phyloP scores from a whole-genome alignment of 2,329 filamentous ascomycete species.

The Talaromyces marneffei region DNA sequence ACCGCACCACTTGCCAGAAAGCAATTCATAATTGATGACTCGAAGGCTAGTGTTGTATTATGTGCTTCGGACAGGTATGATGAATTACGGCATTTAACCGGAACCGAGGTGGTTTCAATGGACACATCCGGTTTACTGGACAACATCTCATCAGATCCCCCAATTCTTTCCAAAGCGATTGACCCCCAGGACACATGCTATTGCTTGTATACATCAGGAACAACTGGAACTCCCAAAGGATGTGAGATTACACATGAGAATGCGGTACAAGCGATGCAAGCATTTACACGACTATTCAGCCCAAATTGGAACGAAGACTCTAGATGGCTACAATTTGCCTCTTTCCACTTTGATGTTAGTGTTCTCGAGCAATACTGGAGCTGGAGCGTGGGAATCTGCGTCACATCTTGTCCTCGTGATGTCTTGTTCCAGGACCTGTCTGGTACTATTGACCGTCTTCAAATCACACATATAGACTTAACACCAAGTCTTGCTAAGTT shows the following conservation, averaged over 20 bases:
- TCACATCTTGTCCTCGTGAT: slow-evolving; percentile 77
- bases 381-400: slow-evolving; percentile 82
- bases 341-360: slow-evolving; percentile 90
- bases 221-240: slow-evolving; percentile 79
- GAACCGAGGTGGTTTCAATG: slow-evolving; percentile 42
- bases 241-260: slow-evolving; percentile 87
- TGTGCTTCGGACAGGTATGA: slow-evolving; percentile 46
- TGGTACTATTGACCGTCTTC: slow-evolving; percentile 62
- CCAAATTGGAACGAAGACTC: slow-evolving; percentile 68
- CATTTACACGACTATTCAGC: slow-evolving; percentile 72
- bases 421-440: slow-evolving; percentile 78
- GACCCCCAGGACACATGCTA: slow-evolving; percentile 61
- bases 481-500: slow-evolving; percentile 81
- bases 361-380: slow-evolving; percentile 94
- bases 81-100: slow-evolving; percentile 31
- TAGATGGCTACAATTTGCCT: slow-evolving; percentile 87
- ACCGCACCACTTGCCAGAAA: slow-evolving; percentile 67
- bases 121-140: slow-evolving; percentile 37
- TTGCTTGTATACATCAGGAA: slow-evolving; percentile 81
- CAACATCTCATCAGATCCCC: slow-evolving; percentile 30
- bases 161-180: slow-evolving; percentile 30
- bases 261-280: slow-evolving; percentile 79
- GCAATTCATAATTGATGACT: slow-evolving; percentile 71
- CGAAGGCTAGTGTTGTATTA: slow-evolving; percentile 58
- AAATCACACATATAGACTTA: slow-evolving; percentile 85